phyloP scores from a whole-genome alignment of 352 stramenopile genomes.

The Ophiocytium majus region DNA sequence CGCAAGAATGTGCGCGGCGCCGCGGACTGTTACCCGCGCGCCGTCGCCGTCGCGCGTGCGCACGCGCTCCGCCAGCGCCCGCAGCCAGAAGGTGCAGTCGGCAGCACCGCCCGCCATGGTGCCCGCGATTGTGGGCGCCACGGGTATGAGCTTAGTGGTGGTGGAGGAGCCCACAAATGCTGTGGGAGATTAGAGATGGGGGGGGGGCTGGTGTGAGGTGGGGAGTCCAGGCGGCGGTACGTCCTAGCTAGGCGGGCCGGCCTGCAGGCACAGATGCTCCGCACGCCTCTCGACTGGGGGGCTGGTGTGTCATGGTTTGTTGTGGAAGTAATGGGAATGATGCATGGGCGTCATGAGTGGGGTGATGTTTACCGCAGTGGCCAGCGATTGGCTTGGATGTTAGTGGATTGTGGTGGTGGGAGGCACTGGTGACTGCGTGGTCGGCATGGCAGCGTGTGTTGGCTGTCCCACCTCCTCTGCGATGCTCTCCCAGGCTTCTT shows the following conservation, averaged over 20 bases:
- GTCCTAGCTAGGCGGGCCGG: too few species aligned
- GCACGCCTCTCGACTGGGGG: too few species aligned
- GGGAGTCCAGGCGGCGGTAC: too few species aligned
- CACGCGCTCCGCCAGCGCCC: conserved; percentile 83
- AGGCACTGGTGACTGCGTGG: too few species aligned
- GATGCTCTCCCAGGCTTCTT: too few species aligned
- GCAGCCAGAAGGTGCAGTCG: conserved; percentile 93
- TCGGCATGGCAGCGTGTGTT: too few species aligned
- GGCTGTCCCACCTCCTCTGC: too few species aligned
- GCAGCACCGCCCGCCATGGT: conserved; percentile 91
- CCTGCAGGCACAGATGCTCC: too few species aligned
- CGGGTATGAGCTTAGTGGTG: conserved; percentile 77
- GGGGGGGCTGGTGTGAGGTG: background rate
- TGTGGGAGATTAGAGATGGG: background rate
- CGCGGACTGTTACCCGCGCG: conserved; percentile 33
- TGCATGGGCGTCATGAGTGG: too few species aligned
- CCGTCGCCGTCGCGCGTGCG: conserved; percentile 29
- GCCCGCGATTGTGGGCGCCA: conserved; percentile 86
- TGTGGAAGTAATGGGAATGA: too few species aligned
- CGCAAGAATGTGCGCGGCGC: conserved; percentile 40
- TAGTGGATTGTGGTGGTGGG: background rate
- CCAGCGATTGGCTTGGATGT: background rate
- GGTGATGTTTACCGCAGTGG: background rate
- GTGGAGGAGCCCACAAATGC: conserved; percentile 51
- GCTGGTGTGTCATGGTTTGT: too few species aligned